Conservation (phyloP, 2,329 filamentous ascomycete genomes). For the Seiridium cupressi region DNA sequence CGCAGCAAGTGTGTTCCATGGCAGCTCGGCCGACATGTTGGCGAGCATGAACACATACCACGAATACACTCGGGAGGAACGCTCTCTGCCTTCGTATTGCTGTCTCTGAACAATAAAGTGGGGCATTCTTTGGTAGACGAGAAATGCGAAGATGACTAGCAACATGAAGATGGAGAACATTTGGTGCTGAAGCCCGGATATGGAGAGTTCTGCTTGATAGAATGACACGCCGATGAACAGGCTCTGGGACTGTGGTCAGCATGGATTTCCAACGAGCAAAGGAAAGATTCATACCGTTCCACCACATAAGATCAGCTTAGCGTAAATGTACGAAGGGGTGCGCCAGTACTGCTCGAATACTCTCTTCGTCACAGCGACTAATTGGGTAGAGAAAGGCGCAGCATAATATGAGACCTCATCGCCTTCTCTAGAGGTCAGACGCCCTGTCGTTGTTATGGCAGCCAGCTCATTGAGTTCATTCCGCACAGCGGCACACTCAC, state of each 20-base stretch:
- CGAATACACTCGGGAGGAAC: slow-evolving; percentile 78
- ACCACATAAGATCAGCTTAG: slow-evolving; percentile 69
- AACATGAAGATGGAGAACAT: slow-evolving; percentile 87
- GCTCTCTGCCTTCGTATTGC: slow-evolving; percentile 84
- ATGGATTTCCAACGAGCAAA: background rate
- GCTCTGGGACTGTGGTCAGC: slow-evolving; percentile 25
- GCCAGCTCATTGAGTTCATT: slow-evolving; percentile 40
- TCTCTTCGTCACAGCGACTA: slow-evolving; percentile 65
- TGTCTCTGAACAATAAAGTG: slow-evolving; percentile 80
- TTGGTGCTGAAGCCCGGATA: slow-evolving; percentile 81
- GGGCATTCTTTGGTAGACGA: slow-evolving; percentile 80
- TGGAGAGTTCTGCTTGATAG: slow-evolving; percentile 67
- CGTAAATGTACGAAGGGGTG: slow-evolving; percentile 84
- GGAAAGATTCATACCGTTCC: slow-evolving; percentile 31
- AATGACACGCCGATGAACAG: slow-evolving; percentile 85
- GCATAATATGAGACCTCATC: slow-evolving; percentile 54
- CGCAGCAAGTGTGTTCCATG: slow-evolving; percentile 77
- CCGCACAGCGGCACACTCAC: slow-evolving; percentile 48
- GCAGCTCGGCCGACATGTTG: slow-evolving; percentile 80
- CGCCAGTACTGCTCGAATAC: slow-evolving; percentile 94
- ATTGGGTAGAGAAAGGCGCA: slow-evolving; percentile 67
- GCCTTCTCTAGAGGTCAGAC: background rate
- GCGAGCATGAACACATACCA: slow-evolving; percentile 85
- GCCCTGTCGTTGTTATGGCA: no score
- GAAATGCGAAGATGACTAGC: slow-evolving; percentile 75